Base-by-base conservation (phyloP, 768 basidiomycete genomes). In the Mycena albidolilacea region DNA sequence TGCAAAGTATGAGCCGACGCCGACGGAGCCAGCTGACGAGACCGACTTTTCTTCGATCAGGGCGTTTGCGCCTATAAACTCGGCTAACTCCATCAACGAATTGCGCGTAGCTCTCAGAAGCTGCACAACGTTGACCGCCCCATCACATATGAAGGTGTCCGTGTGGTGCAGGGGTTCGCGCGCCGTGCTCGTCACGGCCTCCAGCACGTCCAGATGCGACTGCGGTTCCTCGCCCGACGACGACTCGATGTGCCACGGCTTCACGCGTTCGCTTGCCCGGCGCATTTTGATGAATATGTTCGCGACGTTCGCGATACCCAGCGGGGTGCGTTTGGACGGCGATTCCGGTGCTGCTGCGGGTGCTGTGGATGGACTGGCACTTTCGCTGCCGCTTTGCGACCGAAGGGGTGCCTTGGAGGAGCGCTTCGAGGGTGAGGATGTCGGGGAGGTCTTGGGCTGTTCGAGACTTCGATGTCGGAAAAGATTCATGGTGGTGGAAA, bases 11-110 rank as follows among this genome's bases (percentile, higher is more conserved):
- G 17, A 64, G 50, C 46, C 71, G 70, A 67, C n/a, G n/a, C 44
- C 44, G 61, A 46, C 52, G 54, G 63, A 70, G 43, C 57, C 1
- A 23, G 30, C 63, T 63, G 63, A 41, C 57, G 39, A 43, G 38
- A 89, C 92, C 58, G 78, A 94, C 93, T 87, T 85, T 78, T 95
- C 93, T 52, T 94, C 89, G 3, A 91, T 87, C 66, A 95, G 85
- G 1, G 88, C 89, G 76, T 90, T 91, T 5, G 87, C 90, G 17
- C 89, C 91, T 21, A 88, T 74, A 10, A 78, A 74, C 64, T 84
- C 81, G 17, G 89, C 89, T 67, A 84, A 83, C 71, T 90, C 87
- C 64, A 91, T 77, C 67, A 93, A 79, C 52, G 82, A 81, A 3
- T 82, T 80, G 59, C 92, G 86, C 38, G 90, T 87, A 6, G 85